Evolutionary conservation across 1,284 basidiomycete species (phyloP), one percentile per base, ranked within the genome.

Genomic region (Rhizoctonia solani): DNA sequence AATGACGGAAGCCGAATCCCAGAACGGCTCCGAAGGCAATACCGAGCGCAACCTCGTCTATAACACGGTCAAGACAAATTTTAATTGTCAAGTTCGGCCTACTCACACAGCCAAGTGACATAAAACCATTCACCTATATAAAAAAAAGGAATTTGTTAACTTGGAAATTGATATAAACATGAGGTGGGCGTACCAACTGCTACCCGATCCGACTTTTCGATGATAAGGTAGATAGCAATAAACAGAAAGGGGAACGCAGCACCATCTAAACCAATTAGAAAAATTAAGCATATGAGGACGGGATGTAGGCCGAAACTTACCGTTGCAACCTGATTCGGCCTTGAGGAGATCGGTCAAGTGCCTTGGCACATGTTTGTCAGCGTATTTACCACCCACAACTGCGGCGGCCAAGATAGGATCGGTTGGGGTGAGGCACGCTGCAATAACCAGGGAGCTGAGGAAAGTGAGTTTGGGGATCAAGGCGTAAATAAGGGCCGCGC

Each of bases 181-280:
- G 80, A 76, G 81, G 69, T 81, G 74, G 32, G 81, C 56, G 25
- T 30, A 59, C 56, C 83, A 1, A 94, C 79, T 0, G 92, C 92
- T 52, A 82, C 78, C 1, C 86, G 85, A 0, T 87, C 85, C 46
- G 85, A 84, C 0, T 73, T 70, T 69, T 93, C 89, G 39, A 95
- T 80, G 49, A 89, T 87, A 66, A 99, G 85, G 76, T 97, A 98
- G 8, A 99, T 82, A 0, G 96, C 87, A 69, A 99, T 85, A 78
- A 90, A 98, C 34, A 99, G 82, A 77, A 99, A 98, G 0, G 96
- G 96, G 76, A 97, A 99, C 0, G 96, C 96, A 1, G 92, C 93
- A 29, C 94, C 94, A 71, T 97, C 94, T 61, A n/a, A n/a, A n/a
- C n/a, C n/a, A 41, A 76, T 97, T 97, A 75, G 92, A 92, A 13